These are phyloP conservation scores for Isabelozyma pseudorhagii DNA, from an alignment of 805 yeast genomes.

Conservation along the genomic window DNA sequence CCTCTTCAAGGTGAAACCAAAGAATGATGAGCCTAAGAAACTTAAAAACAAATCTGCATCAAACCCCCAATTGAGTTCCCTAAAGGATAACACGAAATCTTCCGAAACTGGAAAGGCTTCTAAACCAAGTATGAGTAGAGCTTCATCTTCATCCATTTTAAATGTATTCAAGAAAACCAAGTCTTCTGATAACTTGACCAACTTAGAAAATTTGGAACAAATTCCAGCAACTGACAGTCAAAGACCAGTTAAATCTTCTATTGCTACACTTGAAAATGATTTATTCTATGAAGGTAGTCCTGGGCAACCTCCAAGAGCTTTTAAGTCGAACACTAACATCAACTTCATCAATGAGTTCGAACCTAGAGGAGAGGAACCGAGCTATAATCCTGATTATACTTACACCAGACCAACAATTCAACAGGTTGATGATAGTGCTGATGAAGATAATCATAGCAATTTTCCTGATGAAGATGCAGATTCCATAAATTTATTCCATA, in stretches of 20 bases:
- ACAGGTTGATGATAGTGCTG: background rate
- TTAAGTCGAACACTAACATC: conserved; percentile 1
- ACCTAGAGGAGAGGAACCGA: conserved; percentile 12
- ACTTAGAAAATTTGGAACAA: background rate
- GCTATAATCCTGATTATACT: conserved; percentile 2
- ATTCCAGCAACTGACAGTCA: background rate
- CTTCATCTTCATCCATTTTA: conserved; percentile 7
- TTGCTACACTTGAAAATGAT: background rate
- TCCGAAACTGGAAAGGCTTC: background rate
- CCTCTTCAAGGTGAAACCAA: conserved; percentile 36
- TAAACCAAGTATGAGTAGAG: background rate
- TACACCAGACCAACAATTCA: background rate
- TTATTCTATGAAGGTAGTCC: background rate
- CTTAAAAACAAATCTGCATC: background rate
- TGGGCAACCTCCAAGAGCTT: background rate
- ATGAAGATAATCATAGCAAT: conserved; percentile 2
- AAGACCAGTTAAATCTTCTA: background rate
- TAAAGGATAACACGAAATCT: background rate
- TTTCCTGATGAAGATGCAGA: conserved; percentile 10
- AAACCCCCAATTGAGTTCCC: background rate
- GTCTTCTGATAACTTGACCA: conserved; percentile 13
- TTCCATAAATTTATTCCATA: conserved; percentile 14
- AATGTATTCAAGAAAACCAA: conserved; percentile 20
- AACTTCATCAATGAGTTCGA: conserved; percentile 29
- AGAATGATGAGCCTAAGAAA: conserved; percentile 5